Conservation (phyloP, 2,329 filamentous ascomycete genomes). For the Aphanoascus verrucosus region DNA sequence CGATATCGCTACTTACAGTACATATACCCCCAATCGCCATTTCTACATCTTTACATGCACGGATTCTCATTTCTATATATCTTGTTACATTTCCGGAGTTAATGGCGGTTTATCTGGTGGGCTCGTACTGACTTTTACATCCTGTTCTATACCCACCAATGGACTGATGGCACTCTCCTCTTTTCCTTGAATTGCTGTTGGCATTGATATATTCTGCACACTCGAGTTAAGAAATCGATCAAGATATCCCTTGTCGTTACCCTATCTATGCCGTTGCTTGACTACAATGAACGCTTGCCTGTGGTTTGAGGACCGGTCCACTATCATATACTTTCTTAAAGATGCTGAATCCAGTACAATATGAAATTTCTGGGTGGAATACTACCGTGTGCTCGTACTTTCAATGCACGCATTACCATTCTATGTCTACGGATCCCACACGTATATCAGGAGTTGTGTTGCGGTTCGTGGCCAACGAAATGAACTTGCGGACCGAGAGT, state of each 20-base stretch:
- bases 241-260: no score
- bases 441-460: neutral
- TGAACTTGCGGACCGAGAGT: no score
- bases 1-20: neutral
- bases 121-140: neutral
- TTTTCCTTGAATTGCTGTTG: neutral
- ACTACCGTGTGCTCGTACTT: neutral
- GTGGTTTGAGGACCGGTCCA: neutral
- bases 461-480: neutral
- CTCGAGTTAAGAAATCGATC: no score
- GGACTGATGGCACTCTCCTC: neutral
- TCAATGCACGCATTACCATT: neutral
- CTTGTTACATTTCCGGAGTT: neutral
- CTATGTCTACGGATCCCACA: neutral
- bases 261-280: no score
- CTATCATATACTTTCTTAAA: neutral
- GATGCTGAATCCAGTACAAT: neutral
- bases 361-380: neutral
- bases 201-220: no score
- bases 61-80: neutral
- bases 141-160: constrained; percentile 7
- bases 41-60: neutral
- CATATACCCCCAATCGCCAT: neutral
- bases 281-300: no score
- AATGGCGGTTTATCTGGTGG: neutral